These are phyloP conservation scores for Thelonectria blattea DNA, from an alignment of 2,329 filamentous ascomycete species.

Conservation along the genomic window DNA sequence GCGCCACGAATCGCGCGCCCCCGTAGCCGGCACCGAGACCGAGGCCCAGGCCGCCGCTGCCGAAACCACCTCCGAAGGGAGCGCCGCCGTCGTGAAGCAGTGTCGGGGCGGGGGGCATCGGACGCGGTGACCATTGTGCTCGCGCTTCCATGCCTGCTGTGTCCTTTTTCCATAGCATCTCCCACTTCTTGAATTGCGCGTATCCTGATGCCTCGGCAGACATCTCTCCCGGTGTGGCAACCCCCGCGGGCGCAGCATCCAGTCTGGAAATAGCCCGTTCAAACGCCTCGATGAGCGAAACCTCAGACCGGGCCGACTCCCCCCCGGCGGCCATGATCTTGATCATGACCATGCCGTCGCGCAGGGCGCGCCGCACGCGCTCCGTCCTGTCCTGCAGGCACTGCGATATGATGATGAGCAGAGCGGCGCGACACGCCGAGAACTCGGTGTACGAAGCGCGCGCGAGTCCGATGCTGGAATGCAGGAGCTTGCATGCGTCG, in stretches of 20 bases:
- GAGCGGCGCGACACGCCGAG: slow-evolving; percentile 59
- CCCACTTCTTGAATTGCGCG: slow-evolving; percentile 58
- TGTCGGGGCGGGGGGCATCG: slow-evolving; percentile 28
- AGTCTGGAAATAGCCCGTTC: slow-evolving; percentile 56
- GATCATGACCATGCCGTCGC: slow-evolving; percentile 56
- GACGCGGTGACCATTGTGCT: slow-evolving; percentile 30
- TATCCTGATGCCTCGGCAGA: slow-evolving; percentile 54
- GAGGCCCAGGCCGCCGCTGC: too few relatives aligned
- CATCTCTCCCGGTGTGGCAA: slow-evolving; percentile 32
- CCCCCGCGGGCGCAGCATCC: slow-evolving; percentile 50
- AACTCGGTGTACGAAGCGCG: slow-evolving; percentile 63
- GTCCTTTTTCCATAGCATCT: slow-evolving; percentile 54
- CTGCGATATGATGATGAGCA: slow-evolving; percentile 54
- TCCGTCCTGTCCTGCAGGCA: slow-evolving; percentile 47
- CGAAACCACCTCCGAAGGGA: too few relatives aligned
- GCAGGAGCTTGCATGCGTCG: slow-evolving; percentile 55
- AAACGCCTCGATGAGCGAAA: slow-evolving; percentile 59
- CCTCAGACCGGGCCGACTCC: slow-evolving; percentile 58
- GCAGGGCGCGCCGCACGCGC: slow-evolving; percentile 50
- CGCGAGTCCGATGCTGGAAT: slow-evolving; percentile 58
- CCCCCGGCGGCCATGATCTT: slow-evolving; percentile 60
- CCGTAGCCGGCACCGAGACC: slow-evolving; percentile 19
- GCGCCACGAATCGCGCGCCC: slow-evolving; percentile 28
- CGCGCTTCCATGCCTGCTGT: slow-evolving; percentile 33
- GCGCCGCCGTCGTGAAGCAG: slow-evolving; percentile 24